A percentile compares a stretch with the other conserved stretches of the same genome.
Evolutionary conservation across 2,329 filamentous ascomycete species (phyloP).

Genomic region (Exophiala viscosa): DNA sequence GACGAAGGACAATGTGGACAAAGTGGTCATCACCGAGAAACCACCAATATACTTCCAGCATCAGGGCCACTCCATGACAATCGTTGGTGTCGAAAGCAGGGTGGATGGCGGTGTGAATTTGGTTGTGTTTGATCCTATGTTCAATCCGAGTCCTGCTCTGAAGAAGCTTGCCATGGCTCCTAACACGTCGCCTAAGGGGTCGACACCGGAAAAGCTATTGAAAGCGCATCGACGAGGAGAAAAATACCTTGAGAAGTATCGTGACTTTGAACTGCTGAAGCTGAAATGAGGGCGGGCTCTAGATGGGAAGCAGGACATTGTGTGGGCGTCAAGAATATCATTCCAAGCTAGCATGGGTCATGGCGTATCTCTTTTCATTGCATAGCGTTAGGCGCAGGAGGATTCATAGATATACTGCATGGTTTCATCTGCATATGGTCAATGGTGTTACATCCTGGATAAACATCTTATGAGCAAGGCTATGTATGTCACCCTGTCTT

Average conservation of each 20-base stretch:
- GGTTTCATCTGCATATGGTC: too few species aligned
- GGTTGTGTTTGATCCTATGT: conserved; percentile 85
- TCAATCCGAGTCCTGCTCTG: conserved; percentile 64
- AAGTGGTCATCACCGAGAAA: conserved; percentile 66
- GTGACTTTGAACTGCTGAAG: conserved; percentile 76
- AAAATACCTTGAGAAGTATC: conserved; percentile 65
- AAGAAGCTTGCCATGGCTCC: conserved; percentile 48
- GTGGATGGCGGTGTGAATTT: conserved; percentile 62
- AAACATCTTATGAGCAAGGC: too few species aligned
- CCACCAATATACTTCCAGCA: conserved; percentile 91
- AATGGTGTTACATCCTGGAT: too few species aligned
- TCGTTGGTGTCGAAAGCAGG: conserved; percentile 75
- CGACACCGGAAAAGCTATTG: conserved; percentile 54
- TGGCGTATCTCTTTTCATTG: conserved; percentile 7
- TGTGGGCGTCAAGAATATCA: background rate
- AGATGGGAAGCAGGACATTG: background rate
- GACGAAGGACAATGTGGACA: conserved; percentile 49
- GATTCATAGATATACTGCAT: background rate
- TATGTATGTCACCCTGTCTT: too few species aligned
- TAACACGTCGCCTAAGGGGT: conserved; percentile 39
- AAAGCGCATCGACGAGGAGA: conserved; percentile 69
- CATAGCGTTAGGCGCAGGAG: conserved; percentile 10
- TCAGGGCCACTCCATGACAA: conserved; percentile 82
- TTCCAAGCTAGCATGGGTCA: conserved; percentile 1
- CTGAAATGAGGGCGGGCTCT: conserved; percentile 34